Conservation (phyloP, 768 basidiomycete species). For the Flagelloscypha sp. region DNA sequence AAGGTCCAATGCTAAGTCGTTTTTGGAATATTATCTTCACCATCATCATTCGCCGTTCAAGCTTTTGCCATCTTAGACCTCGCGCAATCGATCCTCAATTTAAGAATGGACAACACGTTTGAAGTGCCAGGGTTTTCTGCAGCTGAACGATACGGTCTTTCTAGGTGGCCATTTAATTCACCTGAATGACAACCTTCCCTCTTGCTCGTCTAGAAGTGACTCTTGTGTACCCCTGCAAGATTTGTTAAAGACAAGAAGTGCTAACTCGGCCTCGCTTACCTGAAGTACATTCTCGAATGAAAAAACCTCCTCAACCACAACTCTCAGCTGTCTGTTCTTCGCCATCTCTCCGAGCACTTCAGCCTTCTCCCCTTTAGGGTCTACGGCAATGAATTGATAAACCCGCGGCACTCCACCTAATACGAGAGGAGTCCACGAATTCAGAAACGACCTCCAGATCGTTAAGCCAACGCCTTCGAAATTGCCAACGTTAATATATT, state of each 20-base stretch:
- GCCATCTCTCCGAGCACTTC: constrained; percentile 7
- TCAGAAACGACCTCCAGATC: constrained; percentile 5
- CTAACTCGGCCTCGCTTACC: constrained; percentile 2
- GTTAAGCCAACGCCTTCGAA: constrained; percentile 8
- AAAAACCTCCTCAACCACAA: constrained; percentile 11
- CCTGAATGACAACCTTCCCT: constrained; percentile 10
- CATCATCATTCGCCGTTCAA: no score
- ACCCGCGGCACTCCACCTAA: constrained; percentile 10
- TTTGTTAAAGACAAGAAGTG: background rate
- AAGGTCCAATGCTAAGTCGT: no score
- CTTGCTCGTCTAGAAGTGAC: constrained; percentile 6
- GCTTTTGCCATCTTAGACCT: no score
- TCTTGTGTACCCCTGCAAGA: constrained; percentile 4
- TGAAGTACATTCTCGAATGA: constrained; percentile 10
- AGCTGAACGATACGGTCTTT: no score
- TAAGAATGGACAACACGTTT: no score
- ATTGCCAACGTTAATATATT: constrained; percentile 11
- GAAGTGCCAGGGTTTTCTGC: no score
- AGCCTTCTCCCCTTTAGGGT: constrained; percentile 10
- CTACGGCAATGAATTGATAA: constrained; percentile 9
- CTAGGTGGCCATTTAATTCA: no score
- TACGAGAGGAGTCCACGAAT: constrained; percentile 7
- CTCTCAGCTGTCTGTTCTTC: constrained; percentile 7
- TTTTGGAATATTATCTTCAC: no score
- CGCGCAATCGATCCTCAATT: no score